Evolutionary conservation across 257 asterid species (phyloP), one percentile per base, ranked within the genome.

Genomic region (Pogostemon cablin): DNA sequence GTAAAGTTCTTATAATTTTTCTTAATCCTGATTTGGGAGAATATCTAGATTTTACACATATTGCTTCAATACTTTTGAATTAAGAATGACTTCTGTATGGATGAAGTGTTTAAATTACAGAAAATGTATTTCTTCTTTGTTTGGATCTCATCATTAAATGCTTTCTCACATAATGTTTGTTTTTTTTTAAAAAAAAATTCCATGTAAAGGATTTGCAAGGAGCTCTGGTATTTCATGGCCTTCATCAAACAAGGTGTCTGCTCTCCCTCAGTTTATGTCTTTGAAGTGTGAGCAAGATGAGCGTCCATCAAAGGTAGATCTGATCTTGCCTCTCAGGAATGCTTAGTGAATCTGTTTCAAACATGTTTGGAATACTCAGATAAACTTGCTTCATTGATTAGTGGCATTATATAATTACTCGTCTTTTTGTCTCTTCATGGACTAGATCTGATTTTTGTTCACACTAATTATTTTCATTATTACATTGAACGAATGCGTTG

Each of bases 161-260:
- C 11, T 66, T 53, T 67, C 61, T 80, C 57, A 64, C 59, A 3
- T 43, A 67, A 42, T 44, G 11, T 42, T 56, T 65, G 5, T 47
- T 11, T 41, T 55, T 47, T 39, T 12, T 35, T 0, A 2, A 41
- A 41, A 41, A 2, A 41, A 41, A 41, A 6, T 52, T 25, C 32
- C 32, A 70, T 46, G 69, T 37, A 5, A 55, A 85, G 91, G 76
- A 66, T 82, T 62, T 12, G 72, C 75, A 38, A 77, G 73, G 76
- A 65, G 65, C 72, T 73, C 85, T 7, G 87, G 88, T 40, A 75
- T 78, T 67, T 78, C 84, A 8, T 84, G 90, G 95, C 68, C 68
- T 0, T 65, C 73, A 55, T 68, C 85, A 8, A 81, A 79, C 63
- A 85, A 85, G 89, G 86, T 60, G 48, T 71, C 89, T 65, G 69